Evolutionary conservation across 2,329 filamentous ascomycete genomes (phyloP), one percentile per base, ranked within the genome.

Genomic region (Boeremia lycopersici): DNA sequence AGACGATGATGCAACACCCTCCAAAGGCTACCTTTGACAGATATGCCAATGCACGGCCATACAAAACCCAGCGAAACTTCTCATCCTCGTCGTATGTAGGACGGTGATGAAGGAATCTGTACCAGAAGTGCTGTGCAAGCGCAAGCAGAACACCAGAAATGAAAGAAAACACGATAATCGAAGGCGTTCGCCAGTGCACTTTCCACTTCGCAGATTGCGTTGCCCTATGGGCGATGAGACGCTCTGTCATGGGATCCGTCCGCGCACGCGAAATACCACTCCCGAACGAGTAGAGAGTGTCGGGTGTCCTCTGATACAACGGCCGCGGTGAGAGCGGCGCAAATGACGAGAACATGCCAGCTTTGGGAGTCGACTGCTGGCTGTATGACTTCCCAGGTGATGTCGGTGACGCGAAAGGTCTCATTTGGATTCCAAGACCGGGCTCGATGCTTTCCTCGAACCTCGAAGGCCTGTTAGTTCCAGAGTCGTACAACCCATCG

Each of bases 121-220:
- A 75, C 31, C 73, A 63, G 7, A 72, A 48, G 45, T 75, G 73
- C 42, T 75, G 73, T 4, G 59, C 63, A 9, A 74, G 41, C 4
- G 71, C 73, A 12, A 73, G 59, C 1, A 64, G 33, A 11, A 74
- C 52, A 3, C 72, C 73, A 39, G 65, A 50, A 11, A 70, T 8
- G 42, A 74, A 72, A 1, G 67, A 56, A 29, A 57, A 47, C 2
- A 59, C 53, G 60, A 74, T 72, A 15, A 67, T 48, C 2, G 61
- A 40, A 0, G 72, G 71, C 13, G 61, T 68, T 15, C 72, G 73
- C 76, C 76, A 80, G 53, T 75, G 69, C 19, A 73, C 53, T 19
- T 59, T 64, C 70, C 70, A 73, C 51, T 62, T 42, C 15, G 68
- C 60, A 42, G 67, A 67, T 48, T 72, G 64, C 1, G 69, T 72